Conservation (phyloP, 1,284 basidiomycete species). For the Tilletia horrida region DNA sequence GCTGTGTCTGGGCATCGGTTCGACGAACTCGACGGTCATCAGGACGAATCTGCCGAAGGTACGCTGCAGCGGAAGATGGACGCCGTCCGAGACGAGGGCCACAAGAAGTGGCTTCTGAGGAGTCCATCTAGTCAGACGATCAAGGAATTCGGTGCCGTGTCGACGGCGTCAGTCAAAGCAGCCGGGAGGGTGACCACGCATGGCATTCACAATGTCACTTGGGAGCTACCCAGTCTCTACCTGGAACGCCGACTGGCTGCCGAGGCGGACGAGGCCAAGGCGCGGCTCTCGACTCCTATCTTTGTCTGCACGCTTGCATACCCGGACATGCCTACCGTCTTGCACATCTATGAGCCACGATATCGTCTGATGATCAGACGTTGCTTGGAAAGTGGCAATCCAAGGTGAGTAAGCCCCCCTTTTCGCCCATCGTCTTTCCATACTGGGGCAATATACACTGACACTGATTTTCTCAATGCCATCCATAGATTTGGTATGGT, state of each 20-base stretch:
- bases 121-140: too few relatives aligned
- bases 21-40: too few relatives aligned
- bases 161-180: too few relatives aligned
- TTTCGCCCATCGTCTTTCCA: background rate
- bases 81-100: too few relatives aligned
- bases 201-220: slow-evolving; percentile 22
- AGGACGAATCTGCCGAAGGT: too few relatives aligned
- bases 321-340: slow-evolving; percentile 79
- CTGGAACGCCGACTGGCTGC: slow-evolving; percentile 63
- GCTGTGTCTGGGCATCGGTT: too few relatives aligned
- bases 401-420: slow-evolving; percentile 54
- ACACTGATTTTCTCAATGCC: background rate
- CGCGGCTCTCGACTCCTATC: slow-evolving; percentile 78
- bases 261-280: slow-evolving; percentile 71
- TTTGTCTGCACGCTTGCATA: slow-evolving; percentile 86
- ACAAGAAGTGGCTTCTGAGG: too few relatives aligned
- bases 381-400: slow-evolving; percentile 71
- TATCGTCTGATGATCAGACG: slow-evolving; percentile 90
- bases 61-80: too few relatives aligned
- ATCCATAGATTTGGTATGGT: slow-evolving; percentile 75
- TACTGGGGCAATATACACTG: background rate
- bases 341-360: slow-evolving; percentile 88
- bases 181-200: too few relatives aligned
- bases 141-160: too few relatives aligned
- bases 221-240: slow-evolving; percentile 49